Base-by-base conservation (phyloP, 225 moss, liverwort and hornwort species). In the Physcomitrium patens region DNA sequence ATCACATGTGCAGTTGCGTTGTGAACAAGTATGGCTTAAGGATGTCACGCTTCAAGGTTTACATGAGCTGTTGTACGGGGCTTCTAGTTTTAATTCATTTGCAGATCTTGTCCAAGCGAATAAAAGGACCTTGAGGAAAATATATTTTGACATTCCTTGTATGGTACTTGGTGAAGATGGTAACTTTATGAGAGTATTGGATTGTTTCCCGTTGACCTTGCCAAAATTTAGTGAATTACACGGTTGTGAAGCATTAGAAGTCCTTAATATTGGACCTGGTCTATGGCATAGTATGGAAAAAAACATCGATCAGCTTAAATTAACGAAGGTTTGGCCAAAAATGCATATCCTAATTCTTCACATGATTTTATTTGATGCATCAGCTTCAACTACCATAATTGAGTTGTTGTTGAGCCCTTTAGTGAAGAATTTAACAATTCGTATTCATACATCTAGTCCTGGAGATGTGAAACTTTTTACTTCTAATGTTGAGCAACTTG, bases 131-230 rank as follows among this genome's bases (percentile, higher is more conserved):
- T n/a, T 73, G 18, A 52, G 53, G 7, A 86, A 77, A 12, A 51
- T 86, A 3, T 86, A 82, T 60, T 37, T 86, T 27, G 86, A 86
- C 17, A 60, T 80, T 8, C 86, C 86, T 9, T 86, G 86, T 55
- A 86, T 86, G 86, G 46, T 51, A 6, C 77, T 86, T 14, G 86
- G 77, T 13, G 86, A 86, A 27, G 74, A 45, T n/a, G 86, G 86
- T 7, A 65, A 1, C 7, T 86, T 72, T 79, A 72, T 42, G 60
- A 70, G 66, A 22, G 86, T 80, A 3, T 27, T 66, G 61, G 53
- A 52, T 4, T 54, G 51, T 0, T 46, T 82, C 0, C 60, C 61
- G 5, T 19, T 82, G 14, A 61, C 60, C 2, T n/a, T 86, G 10
- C 86, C 86, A 41, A 49, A 61, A 51, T 79, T 86, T 68, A 76